Evolutionary conservation across 345 rosid species (phyloP), one percentile per base, ranked within the genome.

Genomic region (Isatis tinctoria): DNA sequence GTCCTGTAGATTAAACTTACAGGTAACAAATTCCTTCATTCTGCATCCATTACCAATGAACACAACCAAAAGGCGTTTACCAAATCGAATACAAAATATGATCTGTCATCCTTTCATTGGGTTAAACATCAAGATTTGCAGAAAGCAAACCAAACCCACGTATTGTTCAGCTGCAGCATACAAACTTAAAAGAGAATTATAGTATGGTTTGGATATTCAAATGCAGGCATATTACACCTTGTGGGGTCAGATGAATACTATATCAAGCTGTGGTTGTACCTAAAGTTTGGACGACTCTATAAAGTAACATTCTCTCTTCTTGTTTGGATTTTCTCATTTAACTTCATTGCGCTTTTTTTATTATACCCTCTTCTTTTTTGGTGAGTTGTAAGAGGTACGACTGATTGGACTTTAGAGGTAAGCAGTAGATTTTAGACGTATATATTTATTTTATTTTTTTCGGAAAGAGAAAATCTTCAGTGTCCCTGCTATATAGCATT

Each of bases 341-440:
- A 7, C 37, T 0, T 2, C 65, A 33, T 65, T 74, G 30, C 65
- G n/a, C 22, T 49, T 48, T 65, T 30, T 10, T 0, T 12, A 5
- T 10, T 8, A 3, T 32, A 2, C 27, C 11, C 35, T n/a, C n/a
- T n/a, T n/a, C 44, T 22, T 24, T 0, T n/a, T 33, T n/a, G n/a
- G 33, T 10, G 69, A 63, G 7, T 40, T 72, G 54, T 51, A 61
- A 12, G 52, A 18, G 76, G 32, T 51, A 30, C 61, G 33, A 27
- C 6, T 48, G 48, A 32, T 20, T 69, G 48, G 27, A 47, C 5
- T 62, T 51, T 27, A 13, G 27, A 62, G 32, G 8, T 52, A 61
- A 52, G 44, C 35, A 72, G 26, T 62, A 28, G 54, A 40, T 49
- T 49, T 30, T 72, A 51, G 76, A 73, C 69, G 76, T 72, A 11